A percentile compares a stretch with the other conserved stretches of the same genome.
phyloP scores from a whole-genome alignment of 2,329 filamentous ascomycete species.

The Cladosporium sp. region DNA sequence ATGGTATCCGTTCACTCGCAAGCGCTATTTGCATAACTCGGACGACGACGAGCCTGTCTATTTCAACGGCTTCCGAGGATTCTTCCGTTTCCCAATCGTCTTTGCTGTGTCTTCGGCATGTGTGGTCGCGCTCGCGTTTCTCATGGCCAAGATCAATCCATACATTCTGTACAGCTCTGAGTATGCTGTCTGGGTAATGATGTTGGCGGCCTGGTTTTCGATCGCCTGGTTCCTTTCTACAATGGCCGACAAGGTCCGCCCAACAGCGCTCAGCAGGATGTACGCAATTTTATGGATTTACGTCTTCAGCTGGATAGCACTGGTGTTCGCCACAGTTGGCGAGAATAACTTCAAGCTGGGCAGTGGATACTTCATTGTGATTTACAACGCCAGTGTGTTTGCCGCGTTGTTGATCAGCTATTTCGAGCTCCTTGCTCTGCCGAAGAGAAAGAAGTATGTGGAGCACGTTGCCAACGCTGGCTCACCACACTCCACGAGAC shows the following conservation, averaged over 20 bases:
- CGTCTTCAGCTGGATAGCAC: constrained; percentile 64
- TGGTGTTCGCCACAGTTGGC: constrained; percentile 70
- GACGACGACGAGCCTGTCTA: constrained; percentile 56
- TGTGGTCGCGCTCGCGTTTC: constrained; percentile 67
- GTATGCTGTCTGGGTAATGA: constrained; percentile 83
- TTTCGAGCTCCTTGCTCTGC: constrained; percentile 72
- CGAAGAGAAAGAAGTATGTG: constrained; percentile 65
- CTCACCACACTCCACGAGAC: constrained; percentile 21
- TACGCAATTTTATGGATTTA: constrained; percentile 86
- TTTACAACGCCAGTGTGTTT: constrained; percentile 73
- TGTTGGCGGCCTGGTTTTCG: constrained; percentile 74
- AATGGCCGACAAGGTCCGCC: constrained; percentile 72
- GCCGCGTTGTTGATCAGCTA: constrained; percentile 71
- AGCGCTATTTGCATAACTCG: constrained; percentile 56
- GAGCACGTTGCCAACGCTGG: constrained; percentile 44
- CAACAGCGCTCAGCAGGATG: constrained; percentile 78
- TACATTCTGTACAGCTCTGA: constrained; percentile 85
- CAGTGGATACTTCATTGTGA: constrained; percentile 75
- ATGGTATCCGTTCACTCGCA: constrained; percentile 79
- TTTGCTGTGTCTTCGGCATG: constrained; percentile 63
- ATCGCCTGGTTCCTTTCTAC: constrained; percentile 78
- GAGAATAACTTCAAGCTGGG: constrained; percentile 69
- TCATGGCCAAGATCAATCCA: constrained; percentile 80
- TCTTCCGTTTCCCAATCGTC: constrained; percentile 78
- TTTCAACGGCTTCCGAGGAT: constrained; percentile 73